Percentiles rank a stretch among this genome's conserved stretches.
phyloP scores from a whole-genome alignment of 495 filamentous ascomycete species.

The Barbatosphaeria neglecta region DNA sequence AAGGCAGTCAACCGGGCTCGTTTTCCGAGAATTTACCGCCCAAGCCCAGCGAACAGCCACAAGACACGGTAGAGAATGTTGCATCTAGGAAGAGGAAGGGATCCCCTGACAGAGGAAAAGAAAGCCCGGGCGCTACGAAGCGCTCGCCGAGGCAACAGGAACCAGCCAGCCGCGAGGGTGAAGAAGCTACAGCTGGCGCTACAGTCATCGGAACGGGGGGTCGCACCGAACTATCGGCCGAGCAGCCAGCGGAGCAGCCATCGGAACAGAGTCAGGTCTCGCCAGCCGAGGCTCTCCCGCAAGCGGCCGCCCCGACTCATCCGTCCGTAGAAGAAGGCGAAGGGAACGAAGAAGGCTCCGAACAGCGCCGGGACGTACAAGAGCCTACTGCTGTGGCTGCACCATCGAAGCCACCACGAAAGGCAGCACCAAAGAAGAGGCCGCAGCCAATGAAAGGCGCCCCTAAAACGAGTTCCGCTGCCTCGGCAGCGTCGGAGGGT shows the following conservation, averaged over 20 bases:
- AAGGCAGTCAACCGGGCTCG: too few species aligned
- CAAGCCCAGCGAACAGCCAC: too few species aligned
- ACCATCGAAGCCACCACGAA: slow-evolving; percentile 6
- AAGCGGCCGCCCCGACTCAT: too few species aligned
- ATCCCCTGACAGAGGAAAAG: too few species aligned
- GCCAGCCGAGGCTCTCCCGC: not conserved
- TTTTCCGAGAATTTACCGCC: too few species aligned
- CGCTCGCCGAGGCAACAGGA: too few species aligned
- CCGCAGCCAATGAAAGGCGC: slow-evolving; percentile 1
- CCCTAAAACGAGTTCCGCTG: not conserved
- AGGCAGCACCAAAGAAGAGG: slow-evolving; percentile 10
- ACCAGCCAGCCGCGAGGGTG: too few species aligned
- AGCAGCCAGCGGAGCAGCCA: not conserved
- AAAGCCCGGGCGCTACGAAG: too few species aligned
- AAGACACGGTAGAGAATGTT: too few species aligned
- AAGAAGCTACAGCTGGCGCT: not conserved
- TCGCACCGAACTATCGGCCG: not conserved
- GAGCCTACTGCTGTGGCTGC: not conserved
- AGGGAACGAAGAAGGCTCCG: not conserved
- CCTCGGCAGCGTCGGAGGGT: not conserved
- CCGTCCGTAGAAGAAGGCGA: not conserved
- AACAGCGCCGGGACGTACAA: not conserved
- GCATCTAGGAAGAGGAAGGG: too few species aligned
- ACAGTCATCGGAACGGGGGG: not conserved
- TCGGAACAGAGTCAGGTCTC: not conserved